phyloP scores from a whole-genome alignment of 2,329 filamentous ascomycete genomes.

The Cladobotryum protrusum region DNA sequence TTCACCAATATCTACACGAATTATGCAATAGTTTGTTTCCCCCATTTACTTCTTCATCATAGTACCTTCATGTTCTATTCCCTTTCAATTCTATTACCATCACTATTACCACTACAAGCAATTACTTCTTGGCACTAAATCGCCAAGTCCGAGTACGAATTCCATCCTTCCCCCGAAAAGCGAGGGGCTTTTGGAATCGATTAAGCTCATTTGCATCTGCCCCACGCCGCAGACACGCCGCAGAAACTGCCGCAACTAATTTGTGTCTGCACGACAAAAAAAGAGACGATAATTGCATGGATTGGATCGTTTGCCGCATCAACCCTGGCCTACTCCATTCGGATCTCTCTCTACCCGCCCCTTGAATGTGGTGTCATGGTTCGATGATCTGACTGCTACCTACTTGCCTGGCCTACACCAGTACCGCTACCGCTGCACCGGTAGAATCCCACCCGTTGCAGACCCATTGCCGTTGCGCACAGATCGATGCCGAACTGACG shows the following conservation, averaged over 20 bases:
- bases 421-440: constrained; percentile 1
- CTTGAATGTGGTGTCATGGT: constrained; percentile 12
- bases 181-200: background rate
- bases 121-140: too few species aligned
- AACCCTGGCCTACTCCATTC: background rate
- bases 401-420: too few species aligned
- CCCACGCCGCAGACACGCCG: too few species aligned
- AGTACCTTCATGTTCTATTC: too few species aligned
- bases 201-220: background rate
- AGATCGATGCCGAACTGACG: constrained; percentile 10
- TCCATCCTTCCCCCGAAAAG: background rate
- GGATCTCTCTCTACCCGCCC: constrained; percentile 8
- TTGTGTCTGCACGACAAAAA: background rate
- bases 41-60: too few species aligned
- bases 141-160: background rate
- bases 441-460: constrained; percentile 5
- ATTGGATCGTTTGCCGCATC: background rate
- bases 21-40: too few species aligned
- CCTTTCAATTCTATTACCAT: too few species aligned
- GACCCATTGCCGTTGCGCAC: background rate
- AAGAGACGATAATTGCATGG: background rate
- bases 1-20: too few species aligned
- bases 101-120: too few species aligned
- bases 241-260: constrained; percentile 4
- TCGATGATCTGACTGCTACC: constrained; percentile 5